Evolutionary conservation across 2,329 filamentous ascomycete genomes (phyloP).

Genomic region (Penicillium corylophilum): DNA sequence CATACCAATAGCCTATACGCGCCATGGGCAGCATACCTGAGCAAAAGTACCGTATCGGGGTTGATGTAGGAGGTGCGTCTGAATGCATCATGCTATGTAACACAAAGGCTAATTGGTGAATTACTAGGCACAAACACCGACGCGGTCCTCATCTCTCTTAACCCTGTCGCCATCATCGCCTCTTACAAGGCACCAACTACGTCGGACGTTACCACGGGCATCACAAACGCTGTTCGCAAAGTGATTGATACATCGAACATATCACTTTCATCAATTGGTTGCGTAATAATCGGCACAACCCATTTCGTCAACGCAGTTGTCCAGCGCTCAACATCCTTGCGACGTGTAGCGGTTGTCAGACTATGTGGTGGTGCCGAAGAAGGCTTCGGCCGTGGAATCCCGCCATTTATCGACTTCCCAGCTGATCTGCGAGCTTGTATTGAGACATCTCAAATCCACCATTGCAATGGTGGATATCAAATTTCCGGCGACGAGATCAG

Average conservation of each 20-base stretch:
- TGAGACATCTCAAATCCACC: background rate
- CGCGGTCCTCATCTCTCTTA: background rate
- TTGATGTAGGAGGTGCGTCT: background rate
- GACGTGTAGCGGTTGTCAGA: background rate
- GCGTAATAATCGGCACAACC: background rate
- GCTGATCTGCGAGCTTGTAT: background rate
- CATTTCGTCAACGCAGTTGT: background rate
- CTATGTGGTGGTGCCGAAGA: background rate
- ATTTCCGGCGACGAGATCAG: background rate
- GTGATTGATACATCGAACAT: background rate
- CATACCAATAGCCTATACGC: background rate
- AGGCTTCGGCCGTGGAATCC: background rate
- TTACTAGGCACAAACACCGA: background rate
- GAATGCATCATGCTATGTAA: background rate
- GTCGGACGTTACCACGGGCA: background rate
- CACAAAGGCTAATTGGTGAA: background rate
- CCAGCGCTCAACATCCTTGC: background rate
- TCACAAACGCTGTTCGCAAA: background rate
- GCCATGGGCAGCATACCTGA: background rate
- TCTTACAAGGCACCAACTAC: background rate
- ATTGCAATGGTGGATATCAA: background rate
- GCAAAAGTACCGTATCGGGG: background rate
- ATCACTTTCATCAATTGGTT: background rate
- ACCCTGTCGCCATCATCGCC: background rate
- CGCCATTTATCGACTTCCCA: background rate